Evolutionary conservation across 306 rosid genomes (phyloP).

Genomic region (Glycine latifolia): DNA sequence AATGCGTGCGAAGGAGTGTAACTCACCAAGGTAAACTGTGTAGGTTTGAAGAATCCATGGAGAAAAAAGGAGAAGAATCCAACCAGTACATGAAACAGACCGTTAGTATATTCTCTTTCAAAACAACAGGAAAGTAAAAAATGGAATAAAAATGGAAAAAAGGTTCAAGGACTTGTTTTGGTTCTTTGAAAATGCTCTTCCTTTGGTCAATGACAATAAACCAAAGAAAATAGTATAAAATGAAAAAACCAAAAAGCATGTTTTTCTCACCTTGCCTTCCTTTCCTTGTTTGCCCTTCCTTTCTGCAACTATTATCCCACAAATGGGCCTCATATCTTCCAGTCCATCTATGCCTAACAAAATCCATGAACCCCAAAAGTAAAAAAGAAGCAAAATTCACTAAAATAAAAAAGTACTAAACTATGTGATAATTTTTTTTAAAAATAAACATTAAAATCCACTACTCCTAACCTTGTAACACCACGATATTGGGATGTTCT

Average conservation of each 20-base stretch:
- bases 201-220: constrained; percentile 33
- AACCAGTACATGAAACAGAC: constrained; percentile 56
- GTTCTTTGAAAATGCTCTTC: constrained; percentile 34
- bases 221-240: neutral
- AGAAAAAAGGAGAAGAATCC: constrained; percentile 54
- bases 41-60: constrained; percentile 53
- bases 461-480: constrained; percentile 73
- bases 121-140: constrained; percentile 38
- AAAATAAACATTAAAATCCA: neutral
- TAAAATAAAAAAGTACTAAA: neutral
- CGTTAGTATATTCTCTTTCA: constrained; percentile 58
- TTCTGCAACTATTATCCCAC: constrained; percentile 99
- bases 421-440: neutral
- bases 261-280: constrained; percentile 92
- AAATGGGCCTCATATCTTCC: constrained; percentile 99
- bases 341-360: constrained; percentile 97
- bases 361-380: constrained; percentile 16
- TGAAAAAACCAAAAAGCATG: neutral
- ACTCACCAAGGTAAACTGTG: constrained; percentile 97
- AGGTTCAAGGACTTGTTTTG: constrained; percentile 31
- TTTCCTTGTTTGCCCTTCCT: constrained; percentile 99
- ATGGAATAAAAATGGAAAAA: constrained; percentile 12
- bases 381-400: neutral
- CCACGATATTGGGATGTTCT: constrained; percentile 98
- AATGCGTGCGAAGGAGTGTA: constrained; percentile 43